Conservation (phyloP, 2,329 filamentous ascomycete species). For the Trichoderma harzianum region DNA sequence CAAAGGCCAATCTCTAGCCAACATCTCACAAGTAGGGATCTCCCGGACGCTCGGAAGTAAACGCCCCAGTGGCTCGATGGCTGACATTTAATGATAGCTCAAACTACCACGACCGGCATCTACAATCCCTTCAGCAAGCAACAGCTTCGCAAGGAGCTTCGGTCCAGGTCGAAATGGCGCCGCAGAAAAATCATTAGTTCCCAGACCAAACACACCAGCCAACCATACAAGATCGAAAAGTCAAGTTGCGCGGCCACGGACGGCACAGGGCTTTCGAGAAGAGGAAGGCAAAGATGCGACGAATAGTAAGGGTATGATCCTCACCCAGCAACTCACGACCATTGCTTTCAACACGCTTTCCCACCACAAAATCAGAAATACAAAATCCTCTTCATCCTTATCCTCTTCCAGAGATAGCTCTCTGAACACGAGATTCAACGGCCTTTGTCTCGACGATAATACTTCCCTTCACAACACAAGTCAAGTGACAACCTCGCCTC, state of each 20-base stretch:
- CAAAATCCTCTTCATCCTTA: constrained; percentile 28
- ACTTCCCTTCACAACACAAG: constrained; percentile 28
- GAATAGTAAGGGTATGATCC: constrained; percentile 36
- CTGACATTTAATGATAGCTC: constrained; percentile 26
- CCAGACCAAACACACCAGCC: constrained; percentile 46
- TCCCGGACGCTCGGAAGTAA: not conserved
- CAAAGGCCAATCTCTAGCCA: constrained; percentile 43
- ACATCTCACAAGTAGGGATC: constrained; percentile 31
- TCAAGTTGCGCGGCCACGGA: constrained; percentile 36
- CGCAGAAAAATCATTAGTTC: constrained; percentile 49
- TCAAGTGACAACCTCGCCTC: constrained; percentile 46
- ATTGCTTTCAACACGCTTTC: constrained; percentile 21
- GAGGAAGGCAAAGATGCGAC: constrained; percentile 37
- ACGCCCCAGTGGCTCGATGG: not conserved
- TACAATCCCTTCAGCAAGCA: constrained; percentile 35
- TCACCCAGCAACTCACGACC: constrained; percentile 16
- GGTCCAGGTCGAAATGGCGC: constrained; percentile 50
- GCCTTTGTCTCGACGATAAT: constrained; percentile 39
- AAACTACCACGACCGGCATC: constrained; percentile 41
- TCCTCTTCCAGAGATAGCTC: constrained; percentile 43
- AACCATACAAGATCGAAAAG: constrained; percentile 44
- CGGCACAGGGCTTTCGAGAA: constrained; percentile 41
- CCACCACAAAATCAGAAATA: constrained; percentile 27
- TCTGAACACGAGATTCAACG: constrained; percentile 37
- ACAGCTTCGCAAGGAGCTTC: constrained; percentile 55